Conservation (phyloP, 140 eudicot species). For the Oenanthe javanica region DNA sequence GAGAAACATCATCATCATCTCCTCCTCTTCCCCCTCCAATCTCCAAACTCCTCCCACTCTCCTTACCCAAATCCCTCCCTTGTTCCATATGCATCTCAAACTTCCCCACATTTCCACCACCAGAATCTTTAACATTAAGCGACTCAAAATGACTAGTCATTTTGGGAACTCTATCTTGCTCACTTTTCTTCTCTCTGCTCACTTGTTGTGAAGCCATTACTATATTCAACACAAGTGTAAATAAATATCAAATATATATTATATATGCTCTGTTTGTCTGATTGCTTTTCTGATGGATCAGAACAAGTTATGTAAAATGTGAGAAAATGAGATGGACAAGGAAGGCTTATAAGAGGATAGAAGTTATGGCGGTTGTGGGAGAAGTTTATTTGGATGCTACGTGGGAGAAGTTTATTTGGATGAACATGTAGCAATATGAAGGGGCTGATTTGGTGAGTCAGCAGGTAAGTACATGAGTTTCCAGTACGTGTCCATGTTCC, state of each 20-base stretch:
- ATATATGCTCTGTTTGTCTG: not conserved
- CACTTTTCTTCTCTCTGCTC: constrained; percentile 34
- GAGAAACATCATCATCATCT: constrained; percentile 2
- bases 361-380: not conserved
- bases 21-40: constrained; percentile 26
- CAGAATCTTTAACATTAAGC: constrained; percentile 19
- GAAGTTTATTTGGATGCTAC: no score
- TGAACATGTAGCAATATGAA: not conserved
- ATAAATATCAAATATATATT: not conserved
- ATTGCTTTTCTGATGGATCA: no score
- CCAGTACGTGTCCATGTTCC: not conserved
- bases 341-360: not conserved
- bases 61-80: not conserved
- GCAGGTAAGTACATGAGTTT: not conserved
- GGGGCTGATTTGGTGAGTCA: not conserved
- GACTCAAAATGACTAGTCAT: constrained; percentile 54
- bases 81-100: not conserved
- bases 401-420: not conserved
- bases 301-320: no score
- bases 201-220: constrained; percentile 52
- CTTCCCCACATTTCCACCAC: not conserved
- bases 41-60: not conserved
- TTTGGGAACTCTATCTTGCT: constrained; percentile 41
- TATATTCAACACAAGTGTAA: not conserved
- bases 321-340: not conserved